Conservation (phyloP, 2,329 filamentous ascomycete genomes). For the Didymellaceae sp. region DNA sequence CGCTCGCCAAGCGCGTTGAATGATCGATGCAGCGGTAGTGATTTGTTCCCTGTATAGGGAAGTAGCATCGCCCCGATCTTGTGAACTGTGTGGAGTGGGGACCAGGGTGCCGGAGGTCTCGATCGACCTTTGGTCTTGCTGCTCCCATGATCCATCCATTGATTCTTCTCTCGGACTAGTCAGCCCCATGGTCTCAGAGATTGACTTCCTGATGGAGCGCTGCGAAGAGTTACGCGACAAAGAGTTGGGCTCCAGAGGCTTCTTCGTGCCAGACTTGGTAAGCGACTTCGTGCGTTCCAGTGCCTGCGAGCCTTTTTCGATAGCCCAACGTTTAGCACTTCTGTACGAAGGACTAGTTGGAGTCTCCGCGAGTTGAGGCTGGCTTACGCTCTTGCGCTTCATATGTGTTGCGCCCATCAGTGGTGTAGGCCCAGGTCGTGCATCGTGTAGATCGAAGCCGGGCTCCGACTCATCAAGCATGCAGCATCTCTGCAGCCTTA, state of each 20-base stretch:
- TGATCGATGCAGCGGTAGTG: constrained; percentile 40
- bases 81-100: constrained; percentile 36
- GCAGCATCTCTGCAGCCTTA: constrained; percentile 48
- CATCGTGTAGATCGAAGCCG: constrained; percentile 36
- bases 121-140: constrained; percentile 30
- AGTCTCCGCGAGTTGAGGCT: constrained; percentile 33
- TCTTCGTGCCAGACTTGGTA: constrained; percentile 35
- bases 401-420: constrained; percentile 31
- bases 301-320: constrained; percentile 45
- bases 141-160: constrained; percentile 33
- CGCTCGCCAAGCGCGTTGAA: constrained; percentile 47
- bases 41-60: constrained; percentile 37
- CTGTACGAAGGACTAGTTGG: constrained; percentile 43
- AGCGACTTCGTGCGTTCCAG: constrained; percentile 44
- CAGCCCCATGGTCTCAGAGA: constrained; percentile 40
- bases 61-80: constrained; percentile 35
- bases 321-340: constrained; percentile 45
- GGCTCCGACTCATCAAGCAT: constrained; percentile 48
- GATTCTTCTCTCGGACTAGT: constrained; percentile 41
- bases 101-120: constrained; percentile 36
- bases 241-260: constrained; percentile 35
- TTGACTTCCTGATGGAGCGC: constrained; percentile 44
- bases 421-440: constrained; percentile 30
- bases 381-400: constrained; percentile 43
- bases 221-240: constrained; percentile 41